These are phyloP conservation scores for Trichoderma koningii DNA, from an alignment of 2,329 filamentous ascomycete genomes.

Conservation along the genomic window DNA sequence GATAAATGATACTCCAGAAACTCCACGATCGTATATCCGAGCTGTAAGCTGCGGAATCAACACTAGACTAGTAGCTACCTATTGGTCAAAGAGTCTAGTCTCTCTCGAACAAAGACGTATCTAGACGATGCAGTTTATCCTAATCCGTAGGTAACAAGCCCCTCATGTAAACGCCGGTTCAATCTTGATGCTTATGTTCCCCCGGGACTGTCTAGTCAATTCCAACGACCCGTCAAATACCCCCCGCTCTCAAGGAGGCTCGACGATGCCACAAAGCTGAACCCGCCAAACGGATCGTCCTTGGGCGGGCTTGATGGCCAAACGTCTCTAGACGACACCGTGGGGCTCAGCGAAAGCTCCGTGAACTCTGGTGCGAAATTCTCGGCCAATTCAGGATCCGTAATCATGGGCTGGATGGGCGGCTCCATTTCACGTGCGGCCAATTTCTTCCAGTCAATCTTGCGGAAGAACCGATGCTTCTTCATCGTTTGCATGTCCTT, in stretches of 20 bases:
- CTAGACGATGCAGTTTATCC: conserved; percentile 6
- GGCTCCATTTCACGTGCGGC: conserved; percentile 80
- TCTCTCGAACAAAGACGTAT: not conserved
- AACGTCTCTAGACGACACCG: conserved; percentile 51
- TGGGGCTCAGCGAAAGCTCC: conserved; percentile 75
- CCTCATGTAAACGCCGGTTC: conserved; percentile 2
- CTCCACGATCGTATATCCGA: not conserved
- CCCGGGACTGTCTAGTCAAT: conserved; percentile 1
- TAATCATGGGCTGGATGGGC: conserved; percentile 90
- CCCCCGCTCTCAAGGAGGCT: conserved; percentile 56
- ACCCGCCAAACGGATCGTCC: conserved; percentile 64
- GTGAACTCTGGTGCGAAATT: conserved; percentile 97
- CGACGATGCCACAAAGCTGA: conserved; percentile 63
- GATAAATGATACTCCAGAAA: not conserved
- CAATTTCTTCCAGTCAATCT: conserved; percentile 91
- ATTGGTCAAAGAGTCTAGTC: not conserved
- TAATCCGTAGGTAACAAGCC: not conserved
- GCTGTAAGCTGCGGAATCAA: not conserved
- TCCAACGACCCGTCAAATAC: conserved; percentile 31
- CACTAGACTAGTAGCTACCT: not conserved
- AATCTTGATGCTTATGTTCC: not conserved
- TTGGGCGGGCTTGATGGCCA: conserved; percentile 47
- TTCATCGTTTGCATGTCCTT: conserved; percentile 86
- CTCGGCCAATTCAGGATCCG: conserved; percentile 92
- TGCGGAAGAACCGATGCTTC: conserved; percentile 93